These are phyloP conservation scores for Colletotrichum sp. DNA, from an alignment of 2,329 filamentous ascomycete genomes.

Conservation along the genomic window DNA sequence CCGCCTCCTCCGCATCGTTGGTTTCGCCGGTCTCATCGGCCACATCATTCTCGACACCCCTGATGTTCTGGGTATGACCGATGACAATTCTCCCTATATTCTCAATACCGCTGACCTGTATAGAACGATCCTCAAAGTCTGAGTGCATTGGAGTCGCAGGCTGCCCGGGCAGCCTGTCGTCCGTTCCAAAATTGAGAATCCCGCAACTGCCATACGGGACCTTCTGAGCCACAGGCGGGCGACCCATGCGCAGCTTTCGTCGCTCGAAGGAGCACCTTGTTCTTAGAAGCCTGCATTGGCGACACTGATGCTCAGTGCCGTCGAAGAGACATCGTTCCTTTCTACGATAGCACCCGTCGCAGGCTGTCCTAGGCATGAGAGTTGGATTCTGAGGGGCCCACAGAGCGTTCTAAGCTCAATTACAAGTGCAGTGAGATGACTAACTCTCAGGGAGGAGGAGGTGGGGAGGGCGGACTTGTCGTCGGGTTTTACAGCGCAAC, in stretches of 20 bases:
- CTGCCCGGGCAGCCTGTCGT: too few species aligned
- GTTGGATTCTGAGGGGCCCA: not conserved
- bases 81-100: not conserved
- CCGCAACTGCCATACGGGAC: not conserved
- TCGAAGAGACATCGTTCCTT: not conserved
- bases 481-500: not conserved
- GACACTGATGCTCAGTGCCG: not conserved
- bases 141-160: not conserved
- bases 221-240: not conserved
- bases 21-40: not conserved
- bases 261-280: not conserved
- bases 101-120: rapidly evolving
- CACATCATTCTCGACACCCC: not conserved
- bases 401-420: not conserved
- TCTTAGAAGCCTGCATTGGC: not conserved
- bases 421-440: not conserved
- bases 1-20: not conserved
- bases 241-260: not conserved
- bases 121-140: not conserved
- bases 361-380: not conserved
- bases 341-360: not conserved
- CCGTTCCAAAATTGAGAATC: not conserved
- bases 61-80: not conserved
- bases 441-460: not conserved
- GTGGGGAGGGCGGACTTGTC: rapidly evolving